Base-by-base conservation (phyloP, 1,284 basidiomycete genomes). In the Polyporus tsugae region DNA sequence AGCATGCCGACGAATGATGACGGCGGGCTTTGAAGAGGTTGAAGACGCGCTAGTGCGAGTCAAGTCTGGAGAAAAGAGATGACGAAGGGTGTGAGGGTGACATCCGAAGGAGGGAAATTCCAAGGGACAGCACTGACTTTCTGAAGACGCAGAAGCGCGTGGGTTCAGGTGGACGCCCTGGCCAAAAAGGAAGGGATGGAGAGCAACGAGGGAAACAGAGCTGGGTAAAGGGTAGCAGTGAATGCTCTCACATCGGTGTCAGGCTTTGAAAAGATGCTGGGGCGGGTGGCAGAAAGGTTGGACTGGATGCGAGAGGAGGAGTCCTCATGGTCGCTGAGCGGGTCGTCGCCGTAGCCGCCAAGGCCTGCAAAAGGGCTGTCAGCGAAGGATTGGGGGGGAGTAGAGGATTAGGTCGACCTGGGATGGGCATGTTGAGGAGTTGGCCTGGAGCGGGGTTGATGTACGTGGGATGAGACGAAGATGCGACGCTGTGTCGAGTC, bases 141-240 rank as follows among this genome's bases (percentile, higher is more conserved):
- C 89, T 83, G 84, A 75, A 67, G 81, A 75, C 67, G 74, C 74
- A 77, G 83, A 78, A 77, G 81, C 74, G 33, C 72, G 73, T 11
- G 69, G 49, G 76, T 85, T 88, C 74, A 83, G 80, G 80, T 83
- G 80, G 75, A 84, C 83, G 83, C 90, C 90, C 90, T 92, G 85
- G 83, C 88, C 86, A 79, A 85, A 81, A 83, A 79, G 81, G 84
- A 89, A 87, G 82, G 74, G 79, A 81, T 80, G 84, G 84, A 85
- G 82, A 90, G 83, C 82, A 86, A 86, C 86, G 83, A 90, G 89
- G 89, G 89, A 91, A 91, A 90, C 85, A 17, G 81, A 81, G 76
- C 76, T 66, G 38, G 76, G 73, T 76, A 73, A 76, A 73, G 75
- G 72, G 73, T 68, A 75, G 76, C 80, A 79, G 80, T 77, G 78